These are phyloP conservation scores for Coriolopsis trogii DNA, from an alignment of 1,284 basidiomycete genomes.

Conservation along the genomic window DNA sequence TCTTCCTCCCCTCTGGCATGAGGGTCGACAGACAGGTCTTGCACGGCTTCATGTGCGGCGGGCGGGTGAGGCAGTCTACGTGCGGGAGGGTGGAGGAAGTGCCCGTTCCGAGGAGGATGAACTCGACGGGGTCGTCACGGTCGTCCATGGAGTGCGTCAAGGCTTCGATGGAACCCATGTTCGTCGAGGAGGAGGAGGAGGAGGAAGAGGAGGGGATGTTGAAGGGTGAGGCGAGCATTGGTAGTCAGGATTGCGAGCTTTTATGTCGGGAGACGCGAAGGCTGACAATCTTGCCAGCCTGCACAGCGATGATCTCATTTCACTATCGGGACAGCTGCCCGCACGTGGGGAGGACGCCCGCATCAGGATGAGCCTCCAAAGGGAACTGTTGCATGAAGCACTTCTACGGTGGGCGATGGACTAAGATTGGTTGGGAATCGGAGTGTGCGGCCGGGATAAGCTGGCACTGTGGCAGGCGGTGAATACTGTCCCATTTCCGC, in stretches of 20 bases:
- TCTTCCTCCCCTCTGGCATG: conserved; percentile 68
- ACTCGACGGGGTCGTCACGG: conserved; percentile 45
- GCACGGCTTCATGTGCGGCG: conserved; percentile 51
- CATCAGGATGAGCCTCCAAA: not conserved
- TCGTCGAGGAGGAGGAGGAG: not conserved
- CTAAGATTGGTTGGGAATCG: not conserved
- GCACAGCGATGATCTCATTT: conserved; percentile 15
- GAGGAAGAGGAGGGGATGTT: not conserved
- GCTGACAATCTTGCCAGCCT: not conserved
- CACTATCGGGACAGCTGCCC: conserved; percentile 2
- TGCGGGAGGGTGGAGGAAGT: conserved; percentile 72
- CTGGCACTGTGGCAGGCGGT: too few species aligned
- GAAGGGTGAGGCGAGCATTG: conserved; percentile 1
- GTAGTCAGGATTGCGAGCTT: conserved; percentile 6
- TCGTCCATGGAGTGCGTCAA: conserved; percentile 2
- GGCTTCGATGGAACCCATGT: conserved; percentile 30
- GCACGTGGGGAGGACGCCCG: conserved; percentile 20
- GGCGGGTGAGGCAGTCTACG: conserved; percentile 65
- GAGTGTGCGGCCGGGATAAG: too few species aligned
- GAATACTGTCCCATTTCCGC: not conserved
- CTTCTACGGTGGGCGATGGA: conserved; percentile 11
- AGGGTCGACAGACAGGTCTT: conserved; percentile 70
- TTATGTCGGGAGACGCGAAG: conserved; percentile 8
- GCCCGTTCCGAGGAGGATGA: conserved; percentile 77
- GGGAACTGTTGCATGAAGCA: conserved; percentile 5